phyloP scores from a whole-genome alignment of 1,284 basidiomycete genomes.

The Schizophyllum commune region DNA sequence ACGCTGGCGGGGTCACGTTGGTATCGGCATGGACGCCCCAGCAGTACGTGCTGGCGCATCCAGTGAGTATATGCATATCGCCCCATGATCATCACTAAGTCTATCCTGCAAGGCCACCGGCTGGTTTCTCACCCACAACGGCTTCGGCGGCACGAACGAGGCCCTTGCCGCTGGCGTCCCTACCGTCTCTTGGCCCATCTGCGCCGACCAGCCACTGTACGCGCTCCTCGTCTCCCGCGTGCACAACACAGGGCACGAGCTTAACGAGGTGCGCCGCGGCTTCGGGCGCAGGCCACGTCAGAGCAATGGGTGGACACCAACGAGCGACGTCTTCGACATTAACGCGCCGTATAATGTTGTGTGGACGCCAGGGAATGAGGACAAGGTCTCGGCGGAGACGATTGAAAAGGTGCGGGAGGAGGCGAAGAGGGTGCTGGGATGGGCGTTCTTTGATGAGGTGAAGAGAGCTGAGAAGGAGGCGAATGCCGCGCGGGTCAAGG shows the following conservation, averaged over 20 bases:
- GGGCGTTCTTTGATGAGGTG: not conserved
- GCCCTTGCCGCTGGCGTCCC: slow-evolving; percentile 8
- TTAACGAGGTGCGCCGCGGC: slow-evolving; percentile 1
- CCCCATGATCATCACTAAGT: not conserved
- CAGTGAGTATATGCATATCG: slow-evolving; percentile 3
- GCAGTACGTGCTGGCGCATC: slow-evolving; percentile 16
- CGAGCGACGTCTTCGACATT: not conserved
- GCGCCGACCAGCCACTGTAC: slow-evolving; percentile 3
- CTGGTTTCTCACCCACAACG: slow-evolving; percentile 19
- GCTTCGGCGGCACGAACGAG: slow-evolving; percentile 14
- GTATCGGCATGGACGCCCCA: slow-evolving; percentile 16
- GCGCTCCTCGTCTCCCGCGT: not conserved
- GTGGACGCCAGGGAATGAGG: no score
- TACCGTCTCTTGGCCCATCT: not conserved
- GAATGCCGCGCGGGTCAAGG: not conserved
- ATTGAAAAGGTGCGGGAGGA: not conserved
- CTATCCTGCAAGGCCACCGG: slow-evolving; percentile 18
- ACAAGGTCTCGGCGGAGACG: not conserved
- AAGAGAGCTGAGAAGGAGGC: not conserved
- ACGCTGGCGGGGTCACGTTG: slow-evolving; percentile 11
- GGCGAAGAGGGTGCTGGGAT: not conserved
- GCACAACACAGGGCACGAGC: not conserved
- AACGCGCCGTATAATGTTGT: no score
- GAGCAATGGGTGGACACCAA: not conserved
- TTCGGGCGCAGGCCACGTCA: not conserved